A percentile compares a stretch with the other conserved stretches of the same genome.
Evolutionary conservation across 208 protist genomes (phyloP).

Genomic region (Trypanosoma scelopori): DNA sequence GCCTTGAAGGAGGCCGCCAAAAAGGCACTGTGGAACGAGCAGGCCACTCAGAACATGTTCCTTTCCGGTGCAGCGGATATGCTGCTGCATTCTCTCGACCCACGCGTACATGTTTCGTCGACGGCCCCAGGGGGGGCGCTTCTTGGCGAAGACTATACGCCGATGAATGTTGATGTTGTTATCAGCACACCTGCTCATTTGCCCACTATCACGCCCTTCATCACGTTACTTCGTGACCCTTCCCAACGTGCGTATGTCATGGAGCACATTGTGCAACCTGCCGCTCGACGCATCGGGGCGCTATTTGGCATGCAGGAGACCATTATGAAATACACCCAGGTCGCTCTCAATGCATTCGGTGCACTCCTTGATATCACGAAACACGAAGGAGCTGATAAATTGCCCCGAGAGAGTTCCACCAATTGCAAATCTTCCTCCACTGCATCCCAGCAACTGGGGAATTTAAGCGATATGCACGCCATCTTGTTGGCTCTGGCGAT

Average conservation of each 20-base stretch:
- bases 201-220: constrained; percentile 37
- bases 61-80: constrained; percentile 48
- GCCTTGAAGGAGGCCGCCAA: constrained; percentile 24
- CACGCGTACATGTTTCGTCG: constrained; percentile 25
- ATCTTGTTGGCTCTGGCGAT: constrained; percentile 41
- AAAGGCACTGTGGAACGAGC: constrained; percentile 41
- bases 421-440: not conserved
- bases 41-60: constrained; percentile 23
- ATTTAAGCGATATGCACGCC: constrained; percentile 27
- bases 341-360: constrained; percentile 30
- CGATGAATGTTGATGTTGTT: constrained; percentile 28
- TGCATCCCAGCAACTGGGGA: not conserved
- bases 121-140: constrained; percentile 9
- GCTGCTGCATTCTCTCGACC: constrained; percentile 44
- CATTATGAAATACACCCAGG: constrained; percentile 27
- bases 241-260: constrained; percentile 41
- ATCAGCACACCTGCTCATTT: constrained; percentile 38
- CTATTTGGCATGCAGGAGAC: constrained; percentile 27
- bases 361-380: constrained; percentile 33
- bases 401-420: not conserved
- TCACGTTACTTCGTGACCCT: constrained; percentile 28
- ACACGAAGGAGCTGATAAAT: constrained; percentile 12
- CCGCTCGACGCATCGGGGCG: constrained; percentile 27
- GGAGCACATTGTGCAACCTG: constrained; percentile 34
- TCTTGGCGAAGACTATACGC: constrained; percentile 5